phyloP scores from a whole-genome alignment of 768 basidiomycete species.

The Lactarius trivialis region DNA sequence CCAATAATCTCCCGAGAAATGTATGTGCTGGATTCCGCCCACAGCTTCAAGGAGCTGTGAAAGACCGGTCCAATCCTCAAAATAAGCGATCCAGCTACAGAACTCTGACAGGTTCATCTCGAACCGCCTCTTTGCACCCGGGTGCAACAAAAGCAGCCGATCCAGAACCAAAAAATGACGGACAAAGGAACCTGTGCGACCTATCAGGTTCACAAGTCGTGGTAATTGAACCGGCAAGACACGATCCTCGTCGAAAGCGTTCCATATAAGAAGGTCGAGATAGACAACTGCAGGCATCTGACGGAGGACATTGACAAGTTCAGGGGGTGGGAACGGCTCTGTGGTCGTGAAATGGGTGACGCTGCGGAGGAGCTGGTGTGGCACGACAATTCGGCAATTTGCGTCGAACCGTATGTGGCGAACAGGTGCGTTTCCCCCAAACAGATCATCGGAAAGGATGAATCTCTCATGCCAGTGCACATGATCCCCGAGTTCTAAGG shows the following conservation, averaged over 20 bases:
- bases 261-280: not conserved
- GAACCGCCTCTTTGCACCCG: not conserved
- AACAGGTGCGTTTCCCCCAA: not conserved
- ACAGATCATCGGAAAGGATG: not conserved
- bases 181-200: not conserved
- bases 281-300: not conserved
- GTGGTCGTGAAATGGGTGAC: not conserved
- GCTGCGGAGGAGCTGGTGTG: not conserved
- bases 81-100: not conserved
- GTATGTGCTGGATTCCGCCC: not conserved
- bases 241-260: rapidly evolving
- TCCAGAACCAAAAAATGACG: no score
- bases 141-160: no score
- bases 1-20: not conserved
- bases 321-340: not conserved
- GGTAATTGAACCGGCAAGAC: not conserved
- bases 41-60: not conserved
- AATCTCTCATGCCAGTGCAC: no score
- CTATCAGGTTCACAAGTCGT: not conserved
- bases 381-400: not conserved
- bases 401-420: not conserved
- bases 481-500: no score
- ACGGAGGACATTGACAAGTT: not conserved
- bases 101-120: not conserved
- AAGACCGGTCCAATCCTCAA: not conserved